Evolutionary conservation across 2,329 filamentous ascomycete species (phyloP).

Genomic region (Claviceps sp.): DNA sequence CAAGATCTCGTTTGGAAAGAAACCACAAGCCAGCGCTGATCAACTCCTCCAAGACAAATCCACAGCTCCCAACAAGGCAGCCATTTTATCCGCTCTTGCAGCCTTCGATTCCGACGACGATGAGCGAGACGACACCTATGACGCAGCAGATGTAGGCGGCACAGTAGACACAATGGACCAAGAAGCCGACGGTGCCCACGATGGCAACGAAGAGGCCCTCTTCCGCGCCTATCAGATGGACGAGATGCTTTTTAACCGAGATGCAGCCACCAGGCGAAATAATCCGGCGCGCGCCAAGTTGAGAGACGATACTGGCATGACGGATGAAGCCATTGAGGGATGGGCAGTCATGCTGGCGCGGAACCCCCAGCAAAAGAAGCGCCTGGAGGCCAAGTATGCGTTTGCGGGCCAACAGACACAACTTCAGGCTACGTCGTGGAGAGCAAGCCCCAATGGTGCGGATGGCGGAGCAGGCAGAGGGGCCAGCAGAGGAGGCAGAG

Average conservation of each 20-base stretch:
- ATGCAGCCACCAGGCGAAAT: constrained; percentile 54
- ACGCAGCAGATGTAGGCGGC: constrained; percentile 81
- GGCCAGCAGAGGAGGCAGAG: constrained; percentile 26
- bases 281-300: constrained; percentile 47
- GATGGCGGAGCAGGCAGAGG: constrained; percentile 25
- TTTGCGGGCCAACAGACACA: constrained; percentile 54
- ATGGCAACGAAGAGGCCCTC: constrained; percentile 54
- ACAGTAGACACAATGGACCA: constrained; percentile 61
- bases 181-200: constrained; percentile 31
- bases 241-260: constrained; percentile 55
- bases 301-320: constrained; percentile 70
- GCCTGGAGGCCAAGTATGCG: constrained; percentile 57
- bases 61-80: constrained; percentile 60
- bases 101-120: constrained; percentile 90
- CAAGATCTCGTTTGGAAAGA: constrained; percentile 69
- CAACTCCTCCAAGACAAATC: constrained; percentile 53
- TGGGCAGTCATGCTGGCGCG: constrained; percentile 80
- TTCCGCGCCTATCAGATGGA: constrained; percentile 58
- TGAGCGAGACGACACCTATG: constrained; percentile 93
- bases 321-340: constrained; percentile 85
- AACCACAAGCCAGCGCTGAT: constrained; percentile 52
- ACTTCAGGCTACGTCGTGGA: constrained; percentile 54
- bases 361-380: constrained; percentile 53
- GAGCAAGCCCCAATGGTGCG: constrained; percentile 36
- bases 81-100: constrained; percentile 77